Base-by-base conservation (phyloP, 2,329 filamentous ascomycete genomes). In the Cladosporium colombiae region DNA sequence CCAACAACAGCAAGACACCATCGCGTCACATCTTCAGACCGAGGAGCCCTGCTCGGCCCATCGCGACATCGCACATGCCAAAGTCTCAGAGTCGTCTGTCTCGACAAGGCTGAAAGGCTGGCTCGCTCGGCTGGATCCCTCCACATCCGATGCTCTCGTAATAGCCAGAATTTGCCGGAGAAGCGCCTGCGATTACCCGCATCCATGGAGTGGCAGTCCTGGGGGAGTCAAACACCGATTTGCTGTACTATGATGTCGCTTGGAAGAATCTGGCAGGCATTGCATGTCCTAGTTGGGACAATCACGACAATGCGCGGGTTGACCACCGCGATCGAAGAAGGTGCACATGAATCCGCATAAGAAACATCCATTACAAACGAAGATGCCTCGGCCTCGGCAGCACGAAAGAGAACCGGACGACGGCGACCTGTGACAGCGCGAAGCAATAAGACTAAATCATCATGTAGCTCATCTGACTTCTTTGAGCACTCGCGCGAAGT, bases 391-490 rank as follows among this genome's bases (percentile, higher is more conserved):
- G 58, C 44, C 58, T 49, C 44, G 58, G 58, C 46, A 52, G 14
- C 23, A 60, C 58, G 58, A 61, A 61, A 61, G 58, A 61, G 58
- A 61, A 61, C 58, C 58, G 58, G 58, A 61, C n/a, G 33, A 21
- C 25, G 5, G 37, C 2, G 37, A 57, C 50, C 25, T 29, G 37
- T 46, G 57, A 46, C 25, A 29, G 57, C 37, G 37, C 37, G 37
- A 44, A 21, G 37, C 37, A 44, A n/a, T n/a, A n/a, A n/a, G 37
- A 44, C 37, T 44, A 44, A 44, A 44, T 44, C 6, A 60, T 33
- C 29, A 50, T n/a, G 27, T 50, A 31, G 60, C 60, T 55, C 60
- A 63, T 63, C 31, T 63, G 60, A 44, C 60, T 35, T 40, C 18
- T 13, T 40, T 31, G 27, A 53, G 50, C 31, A 33, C 33, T 14